Conservation (phyloP, 2,329 filamentous ascomycete species). For the Verticillium longisporum region DNA sequence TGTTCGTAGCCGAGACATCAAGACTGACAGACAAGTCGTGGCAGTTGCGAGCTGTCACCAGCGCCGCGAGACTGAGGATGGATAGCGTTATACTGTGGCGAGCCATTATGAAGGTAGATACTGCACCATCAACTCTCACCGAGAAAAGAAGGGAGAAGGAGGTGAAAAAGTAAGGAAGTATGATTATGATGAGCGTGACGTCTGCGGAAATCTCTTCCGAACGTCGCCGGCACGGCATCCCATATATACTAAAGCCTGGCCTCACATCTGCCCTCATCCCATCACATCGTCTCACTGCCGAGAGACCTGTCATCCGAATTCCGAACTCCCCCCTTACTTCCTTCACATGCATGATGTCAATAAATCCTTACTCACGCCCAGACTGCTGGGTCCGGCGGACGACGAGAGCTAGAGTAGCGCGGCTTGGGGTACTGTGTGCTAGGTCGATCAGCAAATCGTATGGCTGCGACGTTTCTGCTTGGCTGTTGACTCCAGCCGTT, state of each 20-base stretch:
- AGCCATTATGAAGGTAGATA: slow-evolving; percentile 13
- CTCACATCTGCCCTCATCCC: not conserved
- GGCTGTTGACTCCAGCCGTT: not conserved
- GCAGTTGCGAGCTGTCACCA: slow-evolving; percentile 29
- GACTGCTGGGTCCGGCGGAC: not conserved
- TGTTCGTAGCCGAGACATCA: slow-evolving; percentile 45
- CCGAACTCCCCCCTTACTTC: not conserved
- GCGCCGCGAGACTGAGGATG: slow-evolving; percentile 17
- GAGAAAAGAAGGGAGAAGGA: not conserved
- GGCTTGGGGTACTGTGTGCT: not conserved
- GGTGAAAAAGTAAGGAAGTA: not conserved
- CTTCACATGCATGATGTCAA: not conserved
- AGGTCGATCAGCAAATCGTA: not conserved
- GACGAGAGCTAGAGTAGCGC: not conserved
- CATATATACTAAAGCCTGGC: not conserved
- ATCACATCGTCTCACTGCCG: not conserved
- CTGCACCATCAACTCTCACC: not conserved
- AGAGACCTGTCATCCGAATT: not conserved
- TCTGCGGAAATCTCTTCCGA: not conserved
- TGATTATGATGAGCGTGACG: not conserved
- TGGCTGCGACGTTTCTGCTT: not conserved
- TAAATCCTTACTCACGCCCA: not conserved
- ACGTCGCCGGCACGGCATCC: not conserved
- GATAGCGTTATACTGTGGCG: slow-evolving; percentile 5
- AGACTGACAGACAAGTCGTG: slow-evolving; percentile 49